Percentiles rank a stretch among this genome's conserved stretches.
Evolutionary conservation across 78 protist species (phyloP).

Genomic region (Anaeramoeba flamelloides): DNA sequence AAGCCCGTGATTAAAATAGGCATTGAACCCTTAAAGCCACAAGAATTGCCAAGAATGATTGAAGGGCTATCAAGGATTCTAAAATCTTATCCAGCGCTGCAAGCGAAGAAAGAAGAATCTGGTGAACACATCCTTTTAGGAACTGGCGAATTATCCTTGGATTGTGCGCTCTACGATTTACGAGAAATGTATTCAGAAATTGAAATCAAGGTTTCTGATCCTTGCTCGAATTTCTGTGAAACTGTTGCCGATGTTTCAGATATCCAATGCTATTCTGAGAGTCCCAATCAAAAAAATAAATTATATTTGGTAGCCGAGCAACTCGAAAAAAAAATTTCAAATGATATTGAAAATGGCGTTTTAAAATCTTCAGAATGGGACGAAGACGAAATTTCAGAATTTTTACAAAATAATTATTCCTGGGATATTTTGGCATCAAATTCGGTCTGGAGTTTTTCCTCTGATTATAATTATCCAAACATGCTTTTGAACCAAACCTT

Average conservation of each 20-base stretch:
- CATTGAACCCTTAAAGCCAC: conserved; percentile 76
- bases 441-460: conserved; percentile 89
- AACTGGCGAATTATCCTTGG: conserved; percentile 92
- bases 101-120: conserved; percentile 75
- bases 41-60: conserved; percentile 90
- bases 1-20: conserved; percentile 68
- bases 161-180: conserved; percentile 84
- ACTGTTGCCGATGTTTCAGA: conserved; percentile 81
- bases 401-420: conserved; percentile 54
- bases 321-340: conserved; percentile 71
- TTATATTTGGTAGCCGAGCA: conserved; percentile 87
- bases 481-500: background rate
- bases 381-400: conserved; percentile 20
- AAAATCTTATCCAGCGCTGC: conserved; percentile 69
- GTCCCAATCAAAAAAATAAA: conserved; percentile 73
- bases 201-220: conserved; percentile 89
- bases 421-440: conserved; percentile 90
- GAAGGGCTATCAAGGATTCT: conserved; percentile 64
- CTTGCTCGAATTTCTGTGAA: conserved; percentile 74
- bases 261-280: conserved; percentile 71
- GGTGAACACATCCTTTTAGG: conserved; percentile 91
- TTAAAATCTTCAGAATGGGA: conserved; percentile 17
- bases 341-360: conserved; percentile 55
- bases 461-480: conserved; percentile 68
- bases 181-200: conserved; percentile 44